Conservation (phyloP, 1,284 basidiomycete species). For the Fomitopsis schrenkii region DNA sequence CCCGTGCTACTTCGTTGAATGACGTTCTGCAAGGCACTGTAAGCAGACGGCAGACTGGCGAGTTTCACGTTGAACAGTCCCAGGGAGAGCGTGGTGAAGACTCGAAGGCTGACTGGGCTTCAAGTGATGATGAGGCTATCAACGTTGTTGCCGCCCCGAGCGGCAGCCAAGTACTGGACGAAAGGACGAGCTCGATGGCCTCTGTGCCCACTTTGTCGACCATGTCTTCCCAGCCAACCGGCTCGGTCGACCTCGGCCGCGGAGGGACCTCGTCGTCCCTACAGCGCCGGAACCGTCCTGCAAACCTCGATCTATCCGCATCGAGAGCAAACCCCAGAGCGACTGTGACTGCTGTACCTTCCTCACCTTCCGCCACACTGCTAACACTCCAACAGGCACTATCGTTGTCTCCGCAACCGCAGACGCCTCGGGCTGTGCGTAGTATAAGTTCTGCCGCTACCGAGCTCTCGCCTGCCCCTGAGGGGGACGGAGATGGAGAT, state of each 20-base stretch:
- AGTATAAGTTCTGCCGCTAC: constrained; percentile 24
- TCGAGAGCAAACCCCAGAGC: constrained; percentile 32
- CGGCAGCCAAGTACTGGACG: constrained; percentile 74
- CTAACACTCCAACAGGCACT: constrained; percentile 62
- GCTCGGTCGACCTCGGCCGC: constrained; percentile 25
- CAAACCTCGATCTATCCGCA: constrained; percentile 58
- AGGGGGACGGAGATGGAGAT: constrained; percentile 38
- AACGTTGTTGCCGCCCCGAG: constrained; percentile 74
- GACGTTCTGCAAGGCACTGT: constrained; percentile 51
- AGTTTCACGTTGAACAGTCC: constrained; percentile 18
- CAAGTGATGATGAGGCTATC: constrained; percentile 81
- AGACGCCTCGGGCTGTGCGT: constrained; percentile 8
- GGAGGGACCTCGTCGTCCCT: constrained; percentile 23
- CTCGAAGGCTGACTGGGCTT: constrained; percentile 61
- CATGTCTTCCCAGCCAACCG: constrained; percentile 8
- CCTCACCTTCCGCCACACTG: constrained; percentile 61
- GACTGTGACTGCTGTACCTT: constrained; percentile 37
- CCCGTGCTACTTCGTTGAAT: constrained; percentile 53
- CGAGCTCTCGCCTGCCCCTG: constrained; percentile 6
- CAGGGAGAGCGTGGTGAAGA: constrained; percentile 37
- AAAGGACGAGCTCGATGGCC: constrained; percentile 64
- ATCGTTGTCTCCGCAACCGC: constrained; percentile 16
- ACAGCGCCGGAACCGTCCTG: constrained; percentile 51
- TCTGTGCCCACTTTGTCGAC: constrained; percentile 28
- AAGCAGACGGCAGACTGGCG: constrained; percentile 25